Evolutionary conservation across 1,284 basidiomycete genomes (phyloP).

Genomic region (Microbotryomycetes sp.): DNA sequence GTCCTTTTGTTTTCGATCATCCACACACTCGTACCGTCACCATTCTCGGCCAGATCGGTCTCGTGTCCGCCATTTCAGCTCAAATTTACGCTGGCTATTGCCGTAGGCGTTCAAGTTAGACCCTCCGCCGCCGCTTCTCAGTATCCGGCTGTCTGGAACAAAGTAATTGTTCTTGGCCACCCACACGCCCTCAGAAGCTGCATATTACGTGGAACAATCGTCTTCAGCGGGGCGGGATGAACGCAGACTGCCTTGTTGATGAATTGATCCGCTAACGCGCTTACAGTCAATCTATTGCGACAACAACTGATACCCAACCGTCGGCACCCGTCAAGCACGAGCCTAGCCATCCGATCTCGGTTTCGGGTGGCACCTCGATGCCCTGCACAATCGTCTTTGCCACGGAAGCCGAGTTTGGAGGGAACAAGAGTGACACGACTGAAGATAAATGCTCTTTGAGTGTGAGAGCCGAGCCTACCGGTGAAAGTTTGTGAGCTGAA

Average conservation of each 20-base stretch:
- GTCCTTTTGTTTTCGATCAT: conserved; percentile 39
- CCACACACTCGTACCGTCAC: conserved; percentile 40
- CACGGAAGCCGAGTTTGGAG: conserved; percentile 47
- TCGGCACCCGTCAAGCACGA: conserved; percentile 84
- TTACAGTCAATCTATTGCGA: conserved; percentile 8
- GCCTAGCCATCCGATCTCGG: conserved; percentile 87
- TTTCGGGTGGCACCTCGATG: conserved; percentile 71
- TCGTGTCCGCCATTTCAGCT: conserved; percentile 28
- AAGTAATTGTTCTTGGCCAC: no score
- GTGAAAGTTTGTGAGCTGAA: background rate
- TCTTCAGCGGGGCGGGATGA: no score
- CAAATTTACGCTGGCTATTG: conserved; percentile 44
- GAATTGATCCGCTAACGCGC: no score
- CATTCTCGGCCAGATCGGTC: conserved; percentile 41
- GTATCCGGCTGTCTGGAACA: no score
- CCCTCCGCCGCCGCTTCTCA: conserved; percentile 44
- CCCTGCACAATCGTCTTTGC: conserved; percentile 70
- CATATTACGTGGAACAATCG: no score
- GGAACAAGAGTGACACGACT: conserved; percentile 47
- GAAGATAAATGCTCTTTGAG: conserved; percentile 42
- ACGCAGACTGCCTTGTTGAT: no score
- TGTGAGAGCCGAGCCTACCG: conserved; percentile 37
- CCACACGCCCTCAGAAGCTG: no score
- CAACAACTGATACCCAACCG: conserved; percentile 75
- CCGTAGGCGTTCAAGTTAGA: conserved; percentile 48